Evolutionary conservation across 495 filamentous ascomycete species (phyloP).

Genomic region (Recurvomyces mirabilis): DNA sequence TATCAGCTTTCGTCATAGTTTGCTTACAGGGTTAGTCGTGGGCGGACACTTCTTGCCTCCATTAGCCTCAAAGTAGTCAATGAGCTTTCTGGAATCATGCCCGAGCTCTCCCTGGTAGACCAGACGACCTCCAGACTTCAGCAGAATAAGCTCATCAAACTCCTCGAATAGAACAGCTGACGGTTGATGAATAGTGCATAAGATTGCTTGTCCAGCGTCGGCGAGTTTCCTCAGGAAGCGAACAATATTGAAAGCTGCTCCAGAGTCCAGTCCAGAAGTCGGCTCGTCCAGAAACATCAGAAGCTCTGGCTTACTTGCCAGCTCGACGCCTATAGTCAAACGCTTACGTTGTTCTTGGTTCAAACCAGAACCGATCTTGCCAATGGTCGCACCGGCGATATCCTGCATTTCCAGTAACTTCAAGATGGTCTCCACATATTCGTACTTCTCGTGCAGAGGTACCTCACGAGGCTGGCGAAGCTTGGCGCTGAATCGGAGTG

Average conservation of each 20-base stretch:
- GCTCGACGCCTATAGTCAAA: constrained; percentile 57
- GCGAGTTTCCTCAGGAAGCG: constrained; percentile 55
- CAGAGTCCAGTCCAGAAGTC: constrained; percentile 55
- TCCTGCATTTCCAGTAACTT: constrained; percentile 44
- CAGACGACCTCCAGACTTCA: constrained; percentile 57
- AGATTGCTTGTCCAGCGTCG: constrained; percentile 53
- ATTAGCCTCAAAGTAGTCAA: constrained; percentile 48
- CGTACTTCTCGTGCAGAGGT: constrained; percentile 45
- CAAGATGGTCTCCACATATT: constrained; percentile 50
- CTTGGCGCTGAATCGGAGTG: constrained; percentile 47
- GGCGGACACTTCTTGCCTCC: constrained; percentile 43
- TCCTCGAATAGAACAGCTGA: constrained; percentile 59
- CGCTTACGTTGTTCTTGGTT: constrained; percentile 53
- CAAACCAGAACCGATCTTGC: constrained; percentile 41
- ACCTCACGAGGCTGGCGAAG: constrained; percentile 43
- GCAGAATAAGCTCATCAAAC: constrained; percentile 60
- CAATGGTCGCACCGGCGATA: constrained; percentile 44
- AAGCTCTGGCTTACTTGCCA: constrained; percentile 54
- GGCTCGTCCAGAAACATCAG: constrained; percentile 71
- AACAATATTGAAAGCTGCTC: constrained; percentile 53
- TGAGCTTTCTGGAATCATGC: constrained; percentile 41
- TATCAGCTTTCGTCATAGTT: too few species aligned
- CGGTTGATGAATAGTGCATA: constrained; percentile 71
- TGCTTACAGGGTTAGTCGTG: constrained; percentile 50
- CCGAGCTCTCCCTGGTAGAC: constrained; percentile 62